phyloP scores from a whole-genome alignment of 768 basidiomycete genomes.

The Cystofilobasidium capitatum region DNA sequence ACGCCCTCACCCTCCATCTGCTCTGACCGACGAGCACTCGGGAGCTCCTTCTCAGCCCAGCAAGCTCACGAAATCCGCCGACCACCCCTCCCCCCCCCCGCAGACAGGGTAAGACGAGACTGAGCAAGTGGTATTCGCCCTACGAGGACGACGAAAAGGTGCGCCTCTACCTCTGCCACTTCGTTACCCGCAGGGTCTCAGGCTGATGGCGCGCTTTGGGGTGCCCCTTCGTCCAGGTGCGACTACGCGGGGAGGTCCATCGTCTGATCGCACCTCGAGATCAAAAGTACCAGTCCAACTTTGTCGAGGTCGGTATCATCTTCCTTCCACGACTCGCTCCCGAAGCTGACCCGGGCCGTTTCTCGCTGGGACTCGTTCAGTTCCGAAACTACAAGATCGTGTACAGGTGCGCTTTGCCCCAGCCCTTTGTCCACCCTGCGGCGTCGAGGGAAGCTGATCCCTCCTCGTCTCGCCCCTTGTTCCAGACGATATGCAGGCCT shows the following conservation, averaged over 20 bases:
- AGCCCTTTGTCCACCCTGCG: too few species aligned
- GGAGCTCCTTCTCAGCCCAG: neutral
- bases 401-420: constrained; percentile 50
- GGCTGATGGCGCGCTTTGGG: neutral
- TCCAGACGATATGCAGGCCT: constrained; percentile 74
- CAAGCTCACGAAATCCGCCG: neutral
- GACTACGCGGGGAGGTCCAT: constrained; percentile 92
- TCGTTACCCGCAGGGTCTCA: neutral
- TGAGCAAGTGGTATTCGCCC: constrained; percentile 98
- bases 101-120: constrained; percentile 87
- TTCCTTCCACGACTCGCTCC: neutral
- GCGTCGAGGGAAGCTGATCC: neutral
- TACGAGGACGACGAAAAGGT: constrained; percentile 99
- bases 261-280: constrained; percentile 89
- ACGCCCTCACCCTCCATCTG: constrained; percentile 26
- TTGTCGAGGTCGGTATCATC: constrained; percentile 69
- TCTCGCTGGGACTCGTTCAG: constrained; percentile 43
- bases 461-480: neutral
- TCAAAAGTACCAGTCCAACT: constrained; percentile 98
- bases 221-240: constrained; percentile 50
- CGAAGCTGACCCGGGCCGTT: neutral
- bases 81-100: neutral
- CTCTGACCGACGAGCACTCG: neutral
- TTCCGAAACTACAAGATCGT: constrained; percentile 97
- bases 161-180: constrained; percentile 19